These are phyloP conservation scores for Babesia bovis DNA, from an alignment of 169 alveolate species.

Conservation along the genomic window DNA sequence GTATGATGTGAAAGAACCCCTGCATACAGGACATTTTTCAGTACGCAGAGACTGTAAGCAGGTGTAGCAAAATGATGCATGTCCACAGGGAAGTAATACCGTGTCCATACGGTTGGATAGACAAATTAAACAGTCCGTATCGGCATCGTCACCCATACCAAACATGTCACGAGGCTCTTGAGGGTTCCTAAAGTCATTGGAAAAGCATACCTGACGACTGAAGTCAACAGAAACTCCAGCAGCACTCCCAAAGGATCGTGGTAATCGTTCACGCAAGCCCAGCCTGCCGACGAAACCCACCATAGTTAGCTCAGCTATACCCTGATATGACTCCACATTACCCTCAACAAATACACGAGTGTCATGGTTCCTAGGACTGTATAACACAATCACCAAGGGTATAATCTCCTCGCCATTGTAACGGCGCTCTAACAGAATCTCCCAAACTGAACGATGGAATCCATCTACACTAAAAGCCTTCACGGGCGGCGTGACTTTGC, in stretches of 20 bases:
- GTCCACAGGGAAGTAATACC: constrained; percentile 75
- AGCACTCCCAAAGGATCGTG: neutral
- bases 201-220: constrained; percentile 49
- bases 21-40: constrained; percentile 78
- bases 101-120: constrained; percentile 74
- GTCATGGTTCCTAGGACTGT: constrained; percentile 61
- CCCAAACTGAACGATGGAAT: constrained; percentile 29
- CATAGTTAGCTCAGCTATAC: constrained; percentile 54
- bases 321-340: constrained; percentile 62
- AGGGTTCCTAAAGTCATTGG: constrained; percentile 31
- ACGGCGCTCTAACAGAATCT: neutral
- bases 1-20: constrained; percentile 56
- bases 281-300: constrained; percentile 24
- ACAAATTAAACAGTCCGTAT: constrained; percentile 75
- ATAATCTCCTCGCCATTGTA: constrained; percentile 25
- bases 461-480: constrained; percentile 36
- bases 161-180: constrained; percentile 67
- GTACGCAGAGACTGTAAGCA: constrained; percentile 71
- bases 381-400: constrained; percentile 62
- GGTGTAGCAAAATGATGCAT: constrained; percentile 74
- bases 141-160: constrained; percentile 69
- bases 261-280: neutral
- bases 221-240: constrained; percentile 11
- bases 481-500: constrained; percentile 44
- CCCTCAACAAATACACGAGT: constrained; percentile 60